phyloP scores from a whole-genome alignment of 805 yeast species.

The Wickerhamiella dianesei region DNA sequence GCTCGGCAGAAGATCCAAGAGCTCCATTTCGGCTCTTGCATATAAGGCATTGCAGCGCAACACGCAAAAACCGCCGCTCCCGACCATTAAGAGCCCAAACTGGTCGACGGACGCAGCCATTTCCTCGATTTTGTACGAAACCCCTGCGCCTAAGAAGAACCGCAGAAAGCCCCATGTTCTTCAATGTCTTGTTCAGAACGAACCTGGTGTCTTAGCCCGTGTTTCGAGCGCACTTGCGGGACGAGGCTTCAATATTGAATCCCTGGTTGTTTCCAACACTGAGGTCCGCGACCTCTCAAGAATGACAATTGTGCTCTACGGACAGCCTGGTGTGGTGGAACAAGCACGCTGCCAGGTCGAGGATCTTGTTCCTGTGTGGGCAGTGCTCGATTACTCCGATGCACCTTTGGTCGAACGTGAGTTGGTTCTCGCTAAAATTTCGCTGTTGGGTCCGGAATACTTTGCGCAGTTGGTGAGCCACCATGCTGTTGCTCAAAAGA shows the following conservation, averaged over 20 bases:
- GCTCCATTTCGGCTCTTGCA: conserved; percentile 84
- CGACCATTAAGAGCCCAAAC: conserved; percentile 81
- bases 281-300: conserved; percentile 90
- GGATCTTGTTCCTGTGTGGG: conserved; percentile 95
- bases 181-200: conserved; percentile 95
- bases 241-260: conserved; percentile 95
- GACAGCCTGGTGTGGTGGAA: conserved; percentile 91
- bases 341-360: conserved; percentile 98
- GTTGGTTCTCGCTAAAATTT: conserved; percentile 78
- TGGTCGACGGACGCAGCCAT: conserved; percentile 98
- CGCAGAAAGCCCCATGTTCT: conserved; percentile 76
- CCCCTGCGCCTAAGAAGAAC: conserved; percentile 45
- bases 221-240: conserved; percentile 95
- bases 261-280: conserved; percentile 90
- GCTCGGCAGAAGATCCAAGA: conserved; percentile 7
- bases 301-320: conserved; percentile 90
- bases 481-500: conserved; percentile 38
- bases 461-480: conserved; percentile 87
- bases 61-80: conserved; percentile 76
- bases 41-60: conserved; percentile 85
- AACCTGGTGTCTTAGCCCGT: conserved; percentile 91
- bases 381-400: conserved; percentile 85
- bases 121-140: conserved; percentile 85
- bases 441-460: conserved; percentile 94
- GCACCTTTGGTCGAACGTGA: conserved; percentile 87